Percentiles rank a stretch among this genome's conserved stretches.
Evolutionary conservation across 1,284 basidiomycete genomes (phyloP).

Genomic region (Tetrapyrgos nigripes): DNA sequence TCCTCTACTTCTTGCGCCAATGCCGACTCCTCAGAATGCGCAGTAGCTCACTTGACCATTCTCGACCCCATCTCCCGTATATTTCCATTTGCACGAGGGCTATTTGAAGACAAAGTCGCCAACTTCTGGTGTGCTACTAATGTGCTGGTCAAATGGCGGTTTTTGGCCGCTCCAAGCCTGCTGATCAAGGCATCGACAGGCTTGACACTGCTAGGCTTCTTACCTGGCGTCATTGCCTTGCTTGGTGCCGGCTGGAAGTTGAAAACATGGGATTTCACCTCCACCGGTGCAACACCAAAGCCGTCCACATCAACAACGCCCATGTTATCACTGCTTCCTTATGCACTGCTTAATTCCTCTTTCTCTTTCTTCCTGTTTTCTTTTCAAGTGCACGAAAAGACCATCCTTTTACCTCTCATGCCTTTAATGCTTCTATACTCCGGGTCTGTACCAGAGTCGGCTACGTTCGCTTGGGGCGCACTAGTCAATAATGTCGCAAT

Average conservation of each 20-base stretch:
- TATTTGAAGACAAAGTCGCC: conserved; percentile 97
- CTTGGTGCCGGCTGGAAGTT: conserved; percentile 55
- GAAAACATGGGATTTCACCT: neutral
- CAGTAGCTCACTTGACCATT: conserved; percentile 42
- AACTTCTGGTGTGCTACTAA: conserved; percentile 97
- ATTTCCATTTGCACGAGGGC: conserved; percentile 88
- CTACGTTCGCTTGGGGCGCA: conserved; percentile 80
- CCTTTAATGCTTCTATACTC: conserved; percentile 84
- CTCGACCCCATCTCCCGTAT: conserved; percentile 80
- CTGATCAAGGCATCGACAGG: conserved; percentile 65
- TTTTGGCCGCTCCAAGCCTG: conserved; percentile 50
- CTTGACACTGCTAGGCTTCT: conserved; percentile 69
- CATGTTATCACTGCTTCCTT: conserved; percentile 69
- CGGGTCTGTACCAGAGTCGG: conserved; percentile 62
- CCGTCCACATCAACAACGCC: conserved; percentile 41
- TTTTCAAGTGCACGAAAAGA: conserved; percentile 96
- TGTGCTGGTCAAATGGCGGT: conserved; percentile 84
- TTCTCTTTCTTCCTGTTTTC: conserved; percentile 95
- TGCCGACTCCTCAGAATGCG: conserved; percentile 13
- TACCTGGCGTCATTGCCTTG: conserved; percentile 64
- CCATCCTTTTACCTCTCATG: conserved; percentile 86
- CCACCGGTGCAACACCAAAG: conserved; percentile 13
- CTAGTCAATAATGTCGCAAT: conserved; percentile 87
- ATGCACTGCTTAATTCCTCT: conserved; percentile 74
- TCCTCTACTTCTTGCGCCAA: conserved; percentile 13